Percentiles rank a stretch among this genome's conserved stretches.
Evolutionary conservation across 495 filamentous ascomycete species (phyloP).

Genomic region (Neurospora pannonica): DNA sequence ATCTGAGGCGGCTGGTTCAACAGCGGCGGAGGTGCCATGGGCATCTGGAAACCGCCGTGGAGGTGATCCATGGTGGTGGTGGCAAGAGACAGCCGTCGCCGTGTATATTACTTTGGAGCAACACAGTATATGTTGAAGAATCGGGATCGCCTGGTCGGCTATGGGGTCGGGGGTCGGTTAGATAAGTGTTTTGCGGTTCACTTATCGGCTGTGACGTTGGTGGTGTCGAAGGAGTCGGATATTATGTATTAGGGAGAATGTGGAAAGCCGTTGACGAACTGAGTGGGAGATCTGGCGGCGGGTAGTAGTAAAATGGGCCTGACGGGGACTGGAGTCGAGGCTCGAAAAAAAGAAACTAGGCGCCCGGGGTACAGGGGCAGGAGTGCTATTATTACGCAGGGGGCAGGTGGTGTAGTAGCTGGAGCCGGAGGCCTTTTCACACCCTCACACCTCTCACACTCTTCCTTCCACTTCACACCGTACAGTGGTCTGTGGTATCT

Average conservation of each 20-base stretch:
- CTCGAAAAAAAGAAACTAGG: neutral
- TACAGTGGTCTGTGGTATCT: neutral
- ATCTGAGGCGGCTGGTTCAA: conserved; percentile 62
- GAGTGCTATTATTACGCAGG: neutral
- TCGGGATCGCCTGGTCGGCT: neutral
- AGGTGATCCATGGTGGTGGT: conserved; percentile 36
- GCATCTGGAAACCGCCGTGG: conserved; percentile 40
- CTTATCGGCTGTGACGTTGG: neutral
- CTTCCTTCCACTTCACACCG: neutral
- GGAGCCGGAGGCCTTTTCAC: neutral
- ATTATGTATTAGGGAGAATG: neutral
- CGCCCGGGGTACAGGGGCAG: neutral
- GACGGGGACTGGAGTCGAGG: neutral
- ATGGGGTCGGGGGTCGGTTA: neutral
- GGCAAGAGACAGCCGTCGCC: conserved; percentile 2
- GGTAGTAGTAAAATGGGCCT: neutral
- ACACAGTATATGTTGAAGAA: neutral
- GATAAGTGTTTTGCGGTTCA: neutral
- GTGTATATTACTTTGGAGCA: neutral
- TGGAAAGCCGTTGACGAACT: neutral
- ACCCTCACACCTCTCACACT: neutral
- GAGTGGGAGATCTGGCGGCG: neutral
- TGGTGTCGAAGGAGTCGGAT: neutral
- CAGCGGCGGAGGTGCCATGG: conserved; percentile 46
- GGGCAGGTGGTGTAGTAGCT: neutral